These are phyloP conservation scores for Paramecium pentaurelia DNA, from an alignment of 73 alveolate genomes.

Conservation along the genomic window DNA sequence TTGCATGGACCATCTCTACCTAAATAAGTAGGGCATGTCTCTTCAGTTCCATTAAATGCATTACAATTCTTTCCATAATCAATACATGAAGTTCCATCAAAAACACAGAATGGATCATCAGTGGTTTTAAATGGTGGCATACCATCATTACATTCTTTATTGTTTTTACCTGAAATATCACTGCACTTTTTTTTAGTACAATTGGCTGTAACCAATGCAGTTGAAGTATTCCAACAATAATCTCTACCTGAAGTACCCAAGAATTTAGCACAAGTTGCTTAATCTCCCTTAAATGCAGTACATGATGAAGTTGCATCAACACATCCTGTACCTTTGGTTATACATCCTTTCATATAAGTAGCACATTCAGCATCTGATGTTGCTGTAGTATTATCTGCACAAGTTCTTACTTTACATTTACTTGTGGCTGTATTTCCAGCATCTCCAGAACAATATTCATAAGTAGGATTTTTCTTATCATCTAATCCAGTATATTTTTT, in stretches of 20 bases:
- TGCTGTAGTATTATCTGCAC: background rate
- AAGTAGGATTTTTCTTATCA: background rate
- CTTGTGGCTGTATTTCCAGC: background rate
- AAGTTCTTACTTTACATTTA: background rate
- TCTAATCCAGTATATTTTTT: background rate
- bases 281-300: background rate
- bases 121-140: background rate
- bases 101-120: background rate
- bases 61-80: background rate
- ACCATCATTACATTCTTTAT: background rate
- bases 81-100: background rate
- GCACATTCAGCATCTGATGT: background rate
- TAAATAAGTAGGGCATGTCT: background rate
- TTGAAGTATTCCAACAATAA: background rate
- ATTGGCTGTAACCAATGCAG: background rate
- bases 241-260: background rate
- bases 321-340: slow-evolving; percentile 20
- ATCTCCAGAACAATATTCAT: background rate
- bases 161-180: background rate
- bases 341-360: background rate
- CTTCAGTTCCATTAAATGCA: background rate
- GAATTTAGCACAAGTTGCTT: background rate
- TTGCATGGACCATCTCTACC: slow-evolving; percentile 15
- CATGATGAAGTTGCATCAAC: background rate
- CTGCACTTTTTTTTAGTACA: background rate